Percentiles rank a stretch among this genome's conserved stretches.
Evolutionary conservation across 768 basidiomycete species (phyloP).

Genomic region (Hypholoma sublateritium): DNA sequence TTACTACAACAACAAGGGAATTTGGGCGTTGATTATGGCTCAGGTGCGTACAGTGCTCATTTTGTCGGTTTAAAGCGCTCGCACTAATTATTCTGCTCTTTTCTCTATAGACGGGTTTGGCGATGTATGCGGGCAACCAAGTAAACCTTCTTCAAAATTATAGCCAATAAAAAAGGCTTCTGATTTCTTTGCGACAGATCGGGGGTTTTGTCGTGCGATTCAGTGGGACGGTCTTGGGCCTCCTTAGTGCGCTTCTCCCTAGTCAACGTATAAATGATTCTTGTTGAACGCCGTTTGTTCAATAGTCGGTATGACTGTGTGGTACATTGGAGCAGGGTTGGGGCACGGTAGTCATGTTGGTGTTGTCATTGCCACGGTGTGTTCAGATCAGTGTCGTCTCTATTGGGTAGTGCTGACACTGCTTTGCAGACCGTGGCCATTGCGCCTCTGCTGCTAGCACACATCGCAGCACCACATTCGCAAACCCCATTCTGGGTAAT

Average conservation of each 20-base stretch:
- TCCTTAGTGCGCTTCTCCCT: slow-evolving; percentile 27
- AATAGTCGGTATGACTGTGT: slow-evolving; percentile 38
- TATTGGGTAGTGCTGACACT: too few relatives aligned
- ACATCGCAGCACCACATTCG: slow-evolving; percentile 31
- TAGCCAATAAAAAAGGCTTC: too few relatives aligned
- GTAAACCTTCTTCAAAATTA: slow-evolving; percentile 11
- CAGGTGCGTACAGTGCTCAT: slow-evolving; percentile 24
- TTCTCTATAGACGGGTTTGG: slow-evolving; percentile 31
- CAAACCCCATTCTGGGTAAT: slow-evolving; percentile 38
- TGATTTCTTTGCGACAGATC: slow-evolving; percentile 20
- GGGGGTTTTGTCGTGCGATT: slow-evolving; percentile 34
- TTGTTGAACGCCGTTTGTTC: neutral
- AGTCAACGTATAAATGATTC: neutral
- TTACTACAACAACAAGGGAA: slow-evolving; percentile 40
- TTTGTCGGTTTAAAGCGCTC: neutral
- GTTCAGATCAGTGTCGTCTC: slow-evolving; percentile 6
- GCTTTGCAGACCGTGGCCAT: slow-evolving; percentile 29
- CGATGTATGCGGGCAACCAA: slow-evolving; percentile 45
- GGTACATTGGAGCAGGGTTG: slow-evolving; percentile 44
- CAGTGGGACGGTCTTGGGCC: slow-evolving; percentile 31
- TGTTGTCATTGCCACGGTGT: slow-evolving; percentile 38
- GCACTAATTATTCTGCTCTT: neutral
- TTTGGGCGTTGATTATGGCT: slow-evolving; percentile 48
- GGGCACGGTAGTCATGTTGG: slow-evolving; percentile 41
- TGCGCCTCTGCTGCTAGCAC: slow-evolving; percentile 34